Percentiles rank a stretch among this genome's conserved stretches.
Conservation (phyloP, 73 alveolate genomes). For the Tetrahymena thermophila region DNA sequence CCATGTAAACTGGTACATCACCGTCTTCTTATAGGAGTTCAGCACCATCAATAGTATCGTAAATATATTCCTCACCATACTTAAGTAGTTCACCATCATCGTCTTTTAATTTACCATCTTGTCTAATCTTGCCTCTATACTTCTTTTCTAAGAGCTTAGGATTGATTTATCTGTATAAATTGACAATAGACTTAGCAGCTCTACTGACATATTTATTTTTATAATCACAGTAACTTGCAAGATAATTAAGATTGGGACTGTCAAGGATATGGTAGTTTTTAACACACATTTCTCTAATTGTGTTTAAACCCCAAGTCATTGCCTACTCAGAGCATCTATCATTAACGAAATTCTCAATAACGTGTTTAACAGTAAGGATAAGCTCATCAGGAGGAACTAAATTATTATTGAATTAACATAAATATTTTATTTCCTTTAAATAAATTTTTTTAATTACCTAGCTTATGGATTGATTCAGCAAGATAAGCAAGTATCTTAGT, state of each 20-base stretch:
- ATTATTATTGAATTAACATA: not conserved
- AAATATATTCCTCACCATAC: slow-evolving; percentile 1
- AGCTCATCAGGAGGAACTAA: slow-evolving; percentile 28
- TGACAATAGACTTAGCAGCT: slow-evolving; percentile 83
- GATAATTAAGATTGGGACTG: not conserved
- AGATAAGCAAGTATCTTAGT: slow-evolving; percentile 25
- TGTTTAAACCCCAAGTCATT: slow-evolving; percentile 28
- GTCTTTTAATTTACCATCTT: slow-evolving; percentile 23
- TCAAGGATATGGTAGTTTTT: slow-evolving; percentile 27
- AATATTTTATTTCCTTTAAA: not conserved
- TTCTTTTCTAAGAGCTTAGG: slow-evolving; percentile 80
- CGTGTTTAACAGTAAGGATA: slow-evolving; percentile 9
- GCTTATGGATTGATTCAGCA: slow-evolving; percentile 31
- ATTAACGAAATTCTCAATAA: slow-evolving; percentile 14
- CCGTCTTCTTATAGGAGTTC: slow-evolving; percentile 32
- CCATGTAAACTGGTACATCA: slow-evolving; percentile 25
- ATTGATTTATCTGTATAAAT: slow-evolving; percentile 57
- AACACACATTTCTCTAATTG: slow-evolving; percentile 6
- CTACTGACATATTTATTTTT: slow-evolving; percentile 29
- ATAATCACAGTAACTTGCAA: slow-evolving; percentile 15
- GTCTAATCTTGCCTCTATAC: slow-evolving; percentile 48
- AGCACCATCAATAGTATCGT: slow-evolving; percentile 27
- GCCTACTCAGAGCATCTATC: slow-evolving; percentile 40
- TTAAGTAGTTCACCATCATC: slow-evolving; percentile 8
- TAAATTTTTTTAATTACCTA: not conserved